Conservation (phyloP, 352 stramenopile genomes). For the Pythium periplocum region DNA sequence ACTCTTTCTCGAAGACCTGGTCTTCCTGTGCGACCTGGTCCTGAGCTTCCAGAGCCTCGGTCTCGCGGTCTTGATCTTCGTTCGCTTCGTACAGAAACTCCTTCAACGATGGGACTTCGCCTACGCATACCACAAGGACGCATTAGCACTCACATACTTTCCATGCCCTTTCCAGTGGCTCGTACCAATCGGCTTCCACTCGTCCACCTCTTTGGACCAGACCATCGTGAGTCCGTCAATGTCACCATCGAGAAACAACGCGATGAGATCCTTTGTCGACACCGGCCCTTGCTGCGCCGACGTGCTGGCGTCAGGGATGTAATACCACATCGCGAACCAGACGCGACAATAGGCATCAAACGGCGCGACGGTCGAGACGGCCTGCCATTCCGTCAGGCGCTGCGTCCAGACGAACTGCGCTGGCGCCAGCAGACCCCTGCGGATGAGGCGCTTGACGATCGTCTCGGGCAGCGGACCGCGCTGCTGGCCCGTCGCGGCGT, state of each 20-base stretch:
- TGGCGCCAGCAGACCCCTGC: constrained; percentile 47
- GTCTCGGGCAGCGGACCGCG: constrained; percentile 54
- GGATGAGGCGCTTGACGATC: constrained; percentile 67
- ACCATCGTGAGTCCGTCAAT: constrained; percentile 36
- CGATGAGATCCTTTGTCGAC: constrained; percentile 24
- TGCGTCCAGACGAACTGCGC: constrained; percentile 72
- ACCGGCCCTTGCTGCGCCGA: constrained; percentile 11
- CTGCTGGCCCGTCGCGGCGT: constrained; percentile 48
- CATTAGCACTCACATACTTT: constrained; percentile 2
- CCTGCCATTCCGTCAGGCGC: constrained; percentile 48
- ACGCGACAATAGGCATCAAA: constrained; percentile 48
- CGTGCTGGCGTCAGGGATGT: constrained; percentile 11
- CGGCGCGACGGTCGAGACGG: constrained; percentile 34
- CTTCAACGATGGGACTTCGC: constrained; percentile 25
- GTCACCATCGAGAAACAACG: constrained; percentile 28
- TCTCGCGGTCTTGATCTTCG: constrained; percentile 24
- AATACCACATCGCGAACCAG: constrained; percentile 46
- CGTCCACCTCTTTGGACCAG: constrained; percentile 21
- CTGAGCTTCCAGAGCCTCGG: constrained; percentile 11
- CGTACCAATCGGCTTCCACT: constrained; percentile 27
- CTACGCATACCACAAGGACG: constrained; percentile 5
- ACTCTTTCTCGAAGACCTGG: constrained; percentile 21
- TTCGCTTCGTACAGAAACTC: constrained; percentile 32
- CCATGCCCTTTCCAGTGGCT: background rate
- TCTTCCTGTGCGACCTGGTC: constrained; percentile 11